Evolutionary conservation across 2,329 filamentous ascomycete species (phyloP), one percentile per base, ranked within the genome.

Genomic region (Penicillium sp.): DNA sequence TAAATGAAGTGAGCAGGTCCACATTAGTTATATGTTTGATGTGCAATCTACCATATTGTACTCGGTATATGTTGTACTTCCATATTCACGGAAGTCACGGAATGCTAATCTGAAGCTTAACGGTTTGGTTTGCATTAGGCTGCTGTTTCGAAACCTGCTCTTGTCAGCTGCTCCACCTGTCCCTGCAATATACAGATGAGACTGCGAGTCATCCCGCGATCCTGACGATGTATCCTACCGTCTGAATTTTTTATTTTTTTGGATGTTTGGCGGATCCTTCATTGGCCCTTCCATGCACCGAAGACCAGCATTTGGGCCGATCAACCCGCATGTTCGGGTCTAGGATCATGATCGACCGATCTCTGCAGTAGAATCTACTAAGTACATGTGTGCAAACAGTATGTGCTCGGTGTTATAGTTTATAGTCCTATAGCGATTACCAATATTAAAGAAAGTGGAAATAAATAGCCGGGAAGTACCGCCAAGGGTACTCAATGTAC

Each of bases 251-350:
- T 24, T 45, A n/a, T 37, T 24, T 24, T 45, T 20, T 37, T 24
- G 14, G 48, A 32, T 38, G 35, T 44, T 10, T 42, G 22, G 35
- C 18, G 18, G 26, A 38, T n/a, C n/a, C 26, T 31, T 56, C 47
- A 63, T 61, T 58, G 61, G 59, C 20, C 51, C 53, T 9, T 54
- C 44, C 31, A 54, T 64, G 63, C 58, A 64, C 57, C 42, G 54
- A 60, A 29, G 56, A 55, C 58, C 61, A 57, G 57, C 63, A 64
- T 63, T 56, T 56, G 34, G 60, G 59, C 40, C 45, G 63, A 65
- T 65, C 63, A 62, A 59, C 57, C 57, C 61, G 60, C 60, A 62
- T 58, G 48, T 54, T 45, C 53, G 53, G 57, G 56, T 58, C 49
- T 48, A 46, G 52, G 53, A 49, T 51, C 50, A 48, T 14, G 61